Evolutionary conservation across 345 rosid species (phyloP).

Genomic region (Durio zibethinus): DNA sequence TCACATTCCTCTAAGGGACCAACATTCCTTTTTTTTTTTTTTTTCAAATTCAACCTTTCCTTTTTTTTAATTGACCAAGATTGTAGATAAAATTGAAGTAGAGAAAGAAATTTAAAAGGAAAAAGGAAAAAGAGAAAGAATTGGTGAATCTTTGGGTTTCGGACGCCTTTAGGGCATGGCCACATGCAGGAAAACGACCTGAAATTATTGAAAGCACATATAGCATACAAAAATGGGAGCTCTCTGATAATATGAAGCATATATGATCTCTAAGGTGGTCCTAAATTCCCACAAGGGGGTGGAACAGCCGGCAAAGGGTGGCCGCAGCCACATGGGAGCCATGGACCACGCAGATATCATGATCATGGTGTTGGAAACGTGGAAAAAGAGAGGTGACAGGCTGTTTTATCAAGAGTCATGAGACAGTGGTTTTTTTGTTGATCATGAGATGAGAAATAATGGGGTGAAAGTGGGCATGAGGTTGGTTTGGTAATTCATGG

Average conservation of each 20-base stretch:
- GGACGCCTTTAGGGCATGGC: slow-evolving; percentile 24
- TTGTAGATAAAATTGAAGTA: not conserved
- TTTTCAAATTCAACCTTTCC: not conserved
- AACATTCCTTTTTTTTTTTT: slow-evolving; percentile 37
- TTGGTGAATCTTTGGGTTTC: slow-evolving; percentile 16
- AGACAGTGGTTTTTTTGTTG: not conserved
- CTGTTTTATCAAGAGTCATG: slow-evolving; percentile 21
- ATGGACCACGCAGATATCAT: slow-evolving; percentile 41
- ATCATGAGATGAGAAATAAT: not conserved
- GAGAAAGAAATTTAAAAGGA: not conserved
- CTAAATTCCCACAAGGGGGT: slow-evolving; percentile 17
- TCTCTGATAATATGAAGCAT: not conserved
- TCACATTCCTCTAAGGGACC: slow-evolving; percentile 37
- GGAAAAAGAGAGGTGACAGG: slow-evolving; percentile 30
- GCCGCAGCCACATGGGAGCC: slow-evolving; percentile 41
- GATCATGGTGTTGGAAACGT: not conserved
- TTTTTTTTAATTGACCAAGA: not conserved
- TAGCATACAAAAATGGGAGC: not conserved
- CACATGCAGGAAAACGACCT: slow-evolving; percentile 39
- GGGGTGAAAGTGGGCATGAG: not conserved
- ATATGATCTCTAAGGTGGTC: slow-evolving; percentile 33
- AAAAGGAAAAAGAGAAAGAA: not conserved
- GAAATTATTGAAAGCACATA: slow-evolving; percentile 40
- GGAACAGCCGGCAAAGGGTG: slow-evolving; percentile 45
- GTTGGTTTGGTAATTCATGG: too few relatives aligned